Evolutionary conservation across 352 stramenopile genomes (phyloP).

Genomic region (Globisporangium polare): DNA sequence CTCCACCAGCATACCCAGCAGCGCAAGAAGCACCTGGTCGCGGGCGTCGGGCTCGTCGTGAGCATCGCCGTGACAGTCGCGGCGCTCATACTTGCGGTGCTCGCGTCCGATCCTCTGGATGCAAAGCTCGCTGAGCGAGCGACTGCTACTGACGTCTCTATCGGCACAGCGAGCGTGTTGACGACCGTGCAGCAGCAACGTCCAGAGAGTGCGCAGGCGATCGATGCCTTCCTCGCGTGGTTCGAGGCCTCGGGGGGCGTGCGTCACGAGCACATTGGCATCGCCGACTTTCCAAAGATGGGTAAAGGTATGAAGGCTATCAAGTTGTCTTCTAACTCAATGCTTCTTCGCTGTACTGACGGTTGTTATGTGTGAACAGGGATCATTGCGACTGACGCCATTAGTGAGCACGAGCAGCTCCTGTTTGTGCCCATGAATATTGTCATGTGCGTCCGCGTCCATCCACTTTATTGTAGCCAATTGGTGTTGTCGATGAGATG

Average conservation of each 20-base stretch:
- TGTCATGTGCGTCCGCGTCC: slow-evolving; percentile 31
- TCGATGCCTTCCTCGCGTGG: slow-evolving; percentile 37
- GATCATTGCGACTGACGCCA: slow-evolving; percentile 21
- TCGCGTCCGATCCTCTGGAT: slow-evolving; percentile 7
- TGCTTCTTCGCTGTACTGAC: background rate
- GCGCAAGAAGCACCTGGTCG: slow-evolving; percentile 4
- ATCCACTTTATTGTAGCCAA: too few species aligned
- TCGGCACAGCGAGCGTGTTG: background rate
- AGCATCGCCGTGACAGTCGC: background rate
- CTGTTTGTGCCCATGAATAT: slow-evolving; percentile 39
- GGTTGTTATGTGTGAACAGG: slow-evolving; percentile 14
- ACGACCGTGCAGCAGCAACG: background rate
- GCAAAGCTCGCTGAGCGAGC: background rate
- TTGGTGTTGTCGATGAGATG: background rate
- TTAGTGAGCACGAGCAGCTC: slow-evolving; percentile 30
- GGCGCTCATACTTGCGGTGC: slow-evolving; percentile 1
- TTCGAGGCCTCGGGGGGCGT: slow-evolving; percentile 31
- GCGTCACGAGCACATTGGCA: slow-evolving; percentile 17
- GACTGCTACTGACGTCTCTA: background rate
- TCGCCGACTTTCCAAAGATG: slow-evolving; percentile 33
- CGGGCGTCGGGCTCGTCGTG: slow-evolving; percentile 4
- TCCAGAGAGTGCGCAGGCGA: background rate
- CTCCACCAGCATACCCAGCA: background rate
- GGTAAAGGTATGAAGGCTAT: slow-evolving; percentile 21
- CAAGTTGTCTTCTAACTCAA: too few species aligned